Conservation (phyloP, 495 filamentous ascomycete species). For the Aspergillus conjunctus region DNA sequence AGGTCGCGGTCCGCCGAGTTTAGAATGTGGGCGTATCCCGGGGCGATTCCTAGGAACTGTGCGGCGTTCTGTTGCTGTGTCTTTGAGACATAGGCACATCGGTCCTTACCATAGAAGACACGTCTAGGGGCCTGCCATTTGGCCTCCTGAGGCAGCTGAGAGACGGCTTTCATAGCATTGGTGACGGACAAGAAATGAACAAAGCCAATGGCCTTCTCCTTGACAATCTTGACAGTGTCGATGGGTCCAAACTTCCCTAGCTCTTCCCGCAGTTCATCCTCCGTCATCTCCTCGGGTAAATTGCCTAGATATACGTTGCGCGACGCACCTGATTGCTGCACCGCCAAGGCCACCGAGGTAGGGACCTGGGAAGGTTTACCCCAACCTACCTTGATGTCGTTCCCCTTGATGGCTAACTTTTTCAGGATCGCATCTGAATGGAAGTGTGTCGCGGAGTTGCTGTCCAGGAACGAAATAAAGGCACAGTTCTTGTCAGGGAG, state of each 20-base stretch:
- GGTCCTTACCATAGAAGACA: slow-evolving; percentile 98
- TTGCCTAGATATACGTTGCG: slow-evolving; percentile 98
- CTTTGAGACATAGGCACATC: slow-evolving; percentile 98
- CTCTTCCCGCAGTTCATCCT: slow-evolving; percentile 93
- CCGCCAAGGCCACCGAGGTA: slow-evolving; percentile 91
- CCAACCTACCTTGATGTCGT: slow-evolving; percentile 99
- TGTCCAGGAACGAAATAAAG: slow-evolving; percentile 98
- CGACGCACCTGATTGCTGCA: slow-evolving; percentile 97
- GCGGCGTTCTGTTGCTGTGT: slow-evolving; percentile 99
- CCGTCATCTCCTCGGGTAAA: slow-evolving; percentile 81
- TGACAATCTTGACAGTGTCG: slow-evolving; percentile 96
- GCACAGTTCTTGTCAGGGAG: slow-evolving; percentile 99
- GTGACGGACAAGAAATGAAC: slow-evolving; percentile 97
- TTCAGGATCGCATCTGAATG: slow-evolving; percentile 99
- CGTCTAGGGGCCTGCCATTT: slow-evolving; percentile 96
- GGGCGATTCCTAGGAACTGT: slow-evolving; percentile 95
- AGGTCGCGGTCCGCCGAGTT: slow-evolving; percentile 94
- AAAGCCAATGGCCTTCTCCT: slow-evolving; percentile 98
- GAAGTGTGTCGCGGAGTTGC: slow-evolving; percentile 96
- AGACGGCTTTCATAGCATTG: slow-evolving; percentile 98
- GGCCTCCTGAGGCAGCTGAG: slow-evolving; percentile 90
- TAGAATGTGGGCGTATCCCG: slow-evolving; percentile 94
- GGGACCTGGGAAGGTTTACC: slow-evolving; percentile 98
- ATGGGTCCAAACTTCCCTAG: slow-evolving; percentile 95
- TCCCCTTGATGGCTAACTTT: slow-evolving; percentile 95